Evolutionary conservation across 306 rosid species (phyloP).

Genomic region (Castanea mollissima): DNA sequence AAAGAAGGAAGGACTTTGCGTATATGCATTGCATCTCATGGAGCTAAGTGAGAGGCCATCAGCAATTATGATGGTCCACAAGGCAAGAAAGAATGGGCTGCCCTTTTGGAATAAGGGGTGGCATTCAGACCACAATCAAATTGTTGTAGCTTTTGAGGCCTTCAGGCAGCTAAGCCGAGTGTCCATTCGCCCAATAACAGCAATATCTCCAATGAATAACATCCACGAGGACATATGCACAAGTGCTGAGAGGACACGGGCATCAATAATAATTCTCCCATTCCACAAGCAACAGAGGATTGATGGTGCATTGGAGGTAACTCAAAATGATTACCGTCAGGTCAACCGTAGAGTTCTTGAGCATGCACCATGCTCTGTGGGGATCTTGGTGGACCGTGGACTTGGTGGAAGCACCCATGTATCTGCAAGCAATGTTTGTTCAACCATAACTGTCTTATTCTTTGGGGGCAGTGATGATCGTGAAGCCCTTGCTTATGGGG

Average conservation of each 20-base stretch:
- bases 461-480: constrained; percentile 62
- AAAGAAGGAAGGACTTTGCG: constrained; percentile 55
- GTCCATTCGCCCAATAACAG: constrained; percentile 61
- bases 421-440: constrained; percentile 49
- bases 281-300: constrained; percentile 61
- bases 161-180: constrained; percentile 54
- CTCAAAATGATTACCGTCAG: constrained; percentile 36
- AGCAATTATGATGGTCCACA: constrained; percentile 60
- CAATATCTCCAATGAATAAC: constrained; percentile 43
- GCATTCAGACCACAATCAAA: constrained; percentile 28
- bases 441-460: constrained; percentile 38
- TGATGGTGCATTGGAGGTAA: constrained; percentile 55
- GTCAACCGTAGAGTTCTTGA: constrained; percentile 50
- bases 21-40: constrained; percentile 83
- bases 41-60: constrained; percentile 68
- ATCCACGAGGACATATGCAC: constrained; percentile 60
- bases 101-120: constrained; percentile 61
- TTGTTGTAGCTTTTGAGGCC: constrained; percentile 61
- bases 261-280: constrained; percentile 59
- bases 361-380: constrained; percentile 64
- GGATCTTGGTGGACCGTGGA: constrained; percentile 69
- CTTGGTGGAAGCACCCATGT: constrained; percentile 64
- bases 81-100: constrained; percentile 54
- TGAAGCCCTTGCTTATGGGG: constrained; percentile 66
- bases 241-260: constrained; percentile 45